Conservation (phyloP, 805 yeast genomes). For the Isabelozyma gotoi region DNA sequence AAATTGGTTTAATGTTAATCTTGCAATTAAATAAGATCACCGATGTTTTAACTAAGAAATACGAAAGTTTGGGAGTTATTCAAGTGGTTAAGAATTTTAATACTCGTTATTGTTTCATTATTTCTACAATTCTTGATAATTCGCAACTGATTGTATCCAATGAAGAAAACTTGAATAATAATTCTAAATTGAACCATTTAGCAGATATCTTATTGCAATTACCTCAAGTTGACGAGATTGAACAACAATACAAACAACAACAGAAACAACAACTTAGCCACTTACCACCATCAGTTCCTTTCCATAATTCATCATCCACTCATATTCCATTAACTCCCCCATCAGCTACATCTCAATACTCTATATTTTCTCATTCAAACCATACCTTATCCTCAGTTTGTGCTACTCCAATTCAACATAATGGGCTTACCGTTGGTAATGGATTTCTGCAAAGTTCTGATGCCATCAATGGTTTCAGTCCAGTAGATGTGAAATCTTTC, state of each 20-base stretch:
- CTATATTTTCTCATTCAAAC: slow-evolving; percentile 30
- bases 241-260: slow-evolving; percentile 2
- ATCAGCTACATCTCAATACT: slow-evolving; percentile 40
- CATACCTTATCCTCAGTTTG: slow-evolving; percentile 17
- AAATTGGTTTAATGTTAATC: slow-evolving; percentile 43
- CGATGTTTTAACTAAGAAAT: slow-evolving; percentile 52
- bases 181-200: slow-evolving; percentile 17
- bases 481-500: neutral
- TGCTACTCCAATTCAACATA: slow-evolving; percentile 21
- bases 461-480: neutral
- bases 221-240: slow-evolving; percentile 12
- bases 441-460: neutral
- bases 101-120: slow-evolving; percentile 8
- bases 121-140: slow-evolving; percentile 22
- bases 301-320: slow-evolving; percentile 4
- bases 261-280: slow-evolving; percentile 1
- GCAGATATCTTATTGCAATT: slow-evolving; percentile 27
- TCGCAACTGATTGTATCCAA: slow-evolving; percentile 13
- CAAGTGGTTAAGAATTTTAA: slow-evolving; percentile 40
- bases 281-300: neutral
- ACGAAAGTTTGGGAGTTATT: slow-evolving; percentile 53
- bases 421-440: neutral
- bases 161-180: slow-evolving; percentile 6
- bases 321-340: slow-evolving; percentile 38
- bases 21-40: slow-evolving; percentile 46